phyloP scores from a whole-genome alignment of 1,284 basidiomycete genomes.

The Prillingera fragicola region DNA sequence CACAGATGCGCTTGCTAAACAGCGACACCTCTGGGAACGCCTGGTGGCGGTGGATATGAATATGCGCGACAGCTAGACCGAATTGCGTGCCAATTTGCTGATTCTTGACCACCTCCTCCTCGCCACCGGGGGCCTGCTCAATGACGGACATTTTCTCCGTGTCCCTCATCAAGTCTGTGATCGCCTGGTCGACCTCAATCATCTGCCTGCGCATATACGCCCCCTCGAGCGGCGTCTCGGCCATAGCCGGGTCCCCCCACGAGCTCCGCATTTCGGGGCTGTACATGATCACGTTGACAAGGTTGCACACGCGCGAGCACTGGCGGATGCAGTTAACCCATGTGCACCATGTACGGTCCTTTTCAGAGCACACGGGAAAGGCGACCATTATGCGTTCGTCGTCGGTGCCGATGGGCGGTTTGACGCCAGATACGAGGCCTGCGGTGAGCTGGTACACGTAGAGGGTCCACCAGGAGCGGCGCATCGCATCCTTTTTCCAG shows the following conservation, averaged over 20 bases:
- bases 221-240: constrained; percentile 3
- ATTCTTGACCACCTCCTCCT: constrained; percentile 47
- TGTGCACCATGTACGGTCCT: constrained; percentile 42
- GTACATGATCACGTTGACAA: constrained; percentile 40
- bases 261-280: neutral
- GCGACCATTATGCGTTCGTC: constrained; percentile 42
- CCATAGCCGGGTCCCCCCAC: neutral
- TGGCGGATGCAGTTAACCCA: constrained; percentile 41
- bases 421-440: constrained; percentile 29
- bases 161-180: constrained; percentile 41
- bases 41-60: constrained; percentile 45
- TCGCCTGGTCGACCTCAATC: constrained; percentile 35
- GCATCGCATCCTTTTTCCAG: constrained; percentile 42
- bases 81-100: constrained; percentile 42
- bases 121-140: constrained; percentile 45
- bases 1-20: constrained; percentile 46
- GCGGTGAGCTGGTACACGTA: constrained; percentile 38
- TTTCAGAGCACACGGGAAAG: constrained; percentile 40
- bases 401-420: constrained; percentile 32
- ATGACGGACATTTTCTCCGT: constrained; percentile 38
- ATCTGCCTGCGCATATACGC: constrained; percentile 21
- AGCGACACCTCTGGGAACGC: constrained; percentile 48
- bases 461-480: constrained; percentile 47
- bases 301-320: constrained; percentile 31
- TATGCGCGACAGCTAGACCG: constrained; percentile 44